phyloP scores from a whole-genome alignment of 495 filamentous ascomycete genomes.

The Aspergillus olivimuriae region DNA sequence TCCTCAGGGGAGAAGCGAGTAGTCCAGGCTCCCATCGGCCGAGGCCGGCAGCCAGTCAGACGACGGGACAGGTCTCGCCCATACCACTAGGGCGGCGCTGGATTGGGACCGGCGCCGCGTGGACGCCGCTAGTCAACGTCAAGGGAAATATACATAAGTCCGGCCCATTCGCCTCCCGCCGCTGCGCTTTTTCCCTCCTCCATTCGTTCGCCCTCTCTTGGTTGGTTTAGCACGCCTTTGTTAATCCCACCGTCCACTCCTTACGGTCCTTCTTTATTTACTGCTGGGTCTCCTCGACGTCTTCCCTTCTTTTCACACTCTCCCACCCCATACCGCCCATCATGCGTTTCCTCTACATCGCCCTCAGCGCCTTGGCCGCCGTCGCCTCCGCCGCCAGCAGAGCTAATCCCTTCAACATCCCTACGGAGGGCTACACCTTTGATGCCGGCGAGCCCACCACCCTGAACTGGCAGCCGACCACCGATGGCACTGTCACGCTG shows the following conservation, averaged over 20 bases:
- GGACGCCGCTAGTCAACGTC: too few species aligned
- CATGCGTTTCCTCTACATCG: constrained; percentile 39
- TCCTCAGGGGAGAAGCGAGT: too few species aligned
- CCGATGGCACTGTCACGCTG: constrained; percentile 47
- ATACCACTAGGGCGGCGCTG: too few species aligned
- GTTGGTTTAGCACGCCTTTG: constrained; percentile 1
- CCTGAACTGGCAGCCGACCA: constrained; percentile 50
- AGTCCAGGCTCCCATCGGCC: too few species aligned
- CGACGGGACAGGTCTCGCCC: too few species aligned
- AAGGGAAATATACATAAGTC: too few species aligned
- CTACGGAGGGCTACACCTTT: constrained; percentile 37
- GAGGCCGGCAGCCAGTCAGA: too few species aligned
- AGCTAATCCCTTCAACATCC: constrained; percentile 51
- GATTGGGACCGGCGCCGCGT: too few species aligned
- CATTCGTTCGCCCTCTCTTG: constrained; percentile 7
- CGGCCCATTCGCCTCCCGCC: constrained; percentile 3
- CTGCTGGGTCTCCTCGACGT: too few species aligned
- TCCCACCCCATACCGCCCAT: too few species aligned
- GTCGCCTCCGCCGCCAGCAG: constrained; percentile 25
- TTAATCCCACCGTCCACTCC: neutral
- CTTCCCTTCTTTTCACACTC: too few species aligned
- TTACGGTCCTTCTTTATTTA: neutral
- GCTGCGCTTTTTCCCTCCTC: constrained; percentile 7
- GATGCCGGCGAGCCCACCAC: constrained; percentile 44
- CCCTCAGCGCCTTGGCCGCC: constrained; percentile 35